Evolutionary conservation across 306 rosid genomes (phyloP).

Genomic region (Herpetospermum pedunculosum): DNA sequence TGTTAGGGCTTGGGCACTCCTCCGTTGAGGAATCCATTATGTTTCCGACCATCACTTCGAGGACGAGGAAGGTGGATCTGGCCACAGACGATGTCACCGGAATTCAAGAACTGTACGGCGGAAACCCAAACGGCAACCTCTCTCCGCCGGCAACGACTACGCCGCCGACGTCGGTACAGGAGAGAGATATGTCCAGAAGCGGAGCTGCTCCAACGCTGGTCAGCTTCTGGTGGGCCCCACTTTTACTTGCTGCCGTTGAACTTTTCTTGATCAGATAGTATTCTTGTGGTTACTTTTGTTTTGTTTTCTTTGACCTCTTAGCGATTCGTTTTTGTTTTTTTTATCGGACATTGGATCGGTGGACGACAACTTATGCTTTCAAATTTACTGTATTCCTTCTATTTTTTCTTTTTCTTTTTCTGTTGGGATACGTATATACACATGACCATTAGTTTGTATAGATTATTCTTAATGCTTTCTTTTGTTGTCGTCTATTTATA

Average conservation of each 20-base stretch:
- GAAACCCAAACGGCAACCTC: constrained; percentile 40
- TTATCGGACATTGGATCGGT: too few relatives aligned
- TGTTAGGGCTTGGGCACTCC: constrained; percentile 74
- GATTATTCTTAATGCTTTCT: too few relatives aligned
- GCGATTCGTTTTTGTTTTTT: too few relatives aligned
- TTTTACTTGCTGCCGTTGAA: not conserved
- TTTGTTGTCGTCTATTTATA: too few relatives aligned
- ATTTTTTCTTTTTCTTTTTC: too few relatives aligned
- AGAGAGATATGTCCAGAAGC: constrained; percentile 26
- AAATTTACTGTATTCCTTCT: too few relatives aligned
- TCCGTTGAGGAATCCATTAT: constrained; percentile 64
- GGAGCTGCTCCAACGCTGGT: not conserved
- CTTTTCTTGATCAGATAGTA: not conserved
- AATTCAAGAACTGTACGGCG: constrained; percentile 54
- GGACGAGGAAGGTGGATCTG: constrained; percentile 52
- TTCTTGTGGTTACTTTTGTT: not conserved
- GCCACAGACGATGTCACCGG: constrained; percentile 50
- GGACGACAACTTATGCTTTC: too few relatives aligned
- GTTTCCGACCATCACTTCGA: constrained; percentile 62
- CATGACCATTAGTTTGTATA: too few relatives aligned
- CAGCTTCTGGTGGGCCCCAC: constrained; percentile 21
- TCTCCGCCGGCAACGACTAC: not conserved
- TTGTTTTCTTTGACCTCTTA: not conserved
- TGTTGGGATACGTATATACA: too few relatives aligned
- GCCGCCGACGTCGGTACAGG: constrained; percentile 12